A percentile compares a stretch with the other conserved stretches of the same genome.
Evolutionary conservation across 129 eudicot species (phyloP).

Genomic region (Oenanthe sinensis): DNA sequence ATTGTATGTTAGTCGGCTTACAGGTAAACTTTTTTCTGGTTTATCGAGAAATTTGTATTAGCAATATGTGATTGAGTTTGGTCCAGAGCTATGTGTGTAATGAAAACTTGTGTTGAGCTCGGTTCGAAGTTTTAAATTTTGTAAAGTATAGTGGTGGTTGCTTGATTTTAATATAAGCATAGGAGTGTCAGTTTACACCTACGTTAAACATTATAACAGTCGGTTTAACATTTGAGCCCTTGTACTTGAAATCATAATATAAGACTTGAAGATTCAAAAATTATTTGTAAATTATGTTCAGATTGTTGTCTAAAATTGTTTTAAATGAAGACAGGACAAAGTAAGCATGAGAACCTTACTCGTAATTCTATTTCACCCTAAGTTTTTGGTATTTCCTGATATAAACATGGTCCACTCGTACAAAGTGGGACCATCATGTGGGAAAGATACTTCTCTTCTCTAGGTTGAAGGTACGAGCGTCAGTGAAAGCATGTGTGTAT

Average conservation of each 20-base stretch:
- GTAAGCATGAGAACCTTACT: not conserved
- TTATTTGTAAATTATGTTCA: not conserved
- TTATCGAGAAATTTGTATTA: not conserved
- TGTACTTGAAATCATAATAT: no score
- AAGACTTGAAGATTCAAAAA: not conserved
- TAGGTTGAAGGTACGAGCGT: not conserved
- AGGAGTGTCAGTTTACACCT: not conserved
- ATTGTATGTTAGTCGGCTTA: constrained; percentile 85
- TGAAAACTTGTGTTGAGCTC: not conserved
- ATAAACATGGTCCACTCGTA: no score
- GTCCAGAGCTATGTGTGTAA: no score
- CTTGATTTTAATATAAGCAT: not conserved
- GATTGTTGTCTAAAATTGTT: no score
- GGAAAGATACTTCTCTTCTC: not conserved
- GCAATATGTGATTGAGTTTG: no score
- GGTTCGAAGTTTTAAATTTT: not conserved
- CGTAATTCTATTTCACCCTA: no score
- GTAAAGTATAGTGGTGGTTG: not conserved
- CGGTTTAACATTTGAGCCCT: no score
- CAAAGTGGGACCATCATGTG: not conserved
- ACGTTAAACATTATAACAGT: no score
- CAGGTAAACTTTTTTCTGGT: constrained; percentile 37
- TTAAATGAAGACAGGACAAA: not conserved
- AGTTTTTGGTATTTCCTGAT: no score
- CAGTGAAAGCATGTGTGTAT: not conserved